Percentiles rank a stretch among this genome's conserved stretches.
These are phyloP conservation scores for Limnanthes douglasii DNA, from an alignment of 345 rosid genomes.

Conservation along the genomic window DNA sequence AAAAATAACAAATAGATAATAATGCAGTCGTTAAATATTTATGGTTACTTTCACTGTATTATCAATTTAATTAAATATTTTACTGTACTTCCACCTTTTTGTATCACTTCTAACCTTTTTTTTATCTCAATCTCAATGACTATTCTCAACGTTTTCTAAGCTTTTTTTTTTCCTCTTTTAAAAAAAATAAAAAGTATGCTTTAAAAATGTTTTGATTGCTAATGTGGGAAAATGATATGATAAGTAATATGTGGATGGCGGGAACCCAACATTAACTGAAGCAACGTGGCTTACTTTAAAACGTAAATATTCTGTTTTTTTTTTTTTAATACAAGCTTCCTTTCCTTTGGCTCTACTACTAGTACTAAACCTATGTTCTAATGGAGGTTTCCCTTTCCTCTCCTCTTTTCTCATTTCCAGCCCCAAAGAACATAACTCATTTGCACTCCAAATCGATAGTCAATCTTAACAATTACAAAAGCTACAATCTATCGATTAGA, in stretches of 20 bases:
- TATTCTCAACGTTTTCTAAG: too few species aligned
- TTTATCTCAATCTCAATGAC: too few species aligned
- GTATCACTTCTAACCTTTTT: too few species aligned
- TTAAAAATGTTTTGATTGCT: too few species aligned
- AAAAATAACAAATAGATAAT: too few species aligned
- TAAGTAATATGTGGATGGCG: slow-evolving; percentile 31
- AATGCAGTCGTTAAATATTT: too few species aligned
- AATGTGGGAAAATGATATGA: too few species aligned
- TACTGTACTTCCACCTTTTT: too few species aligned
- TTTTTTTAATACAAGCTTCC: not conserved
- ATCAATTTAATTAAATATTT: too few species aligned
- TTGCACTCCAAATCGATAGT: slow-evolving; percentile 13
- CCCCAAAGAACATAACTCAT: slow-evolving; percentile 6
- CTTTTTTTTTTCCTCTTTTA: too few species aligned
- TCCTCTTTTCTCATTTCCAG: slow-evolving; percentile 9
- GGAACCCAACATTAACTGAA: slow-evolving; percentile 12
- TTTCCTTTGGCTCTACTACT: not conserved
- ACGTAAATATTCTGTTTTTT: not conserved
- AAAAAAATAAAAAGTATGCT: too few species aligned
- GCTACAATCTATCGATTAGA: slow-evolving; percentile 4
- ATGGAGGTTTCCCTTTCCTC: slow-evolving; percentile 30
- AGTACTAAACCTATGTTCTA: not conserved
- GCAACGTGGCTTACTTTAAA: slow-evolving; percentile 27
- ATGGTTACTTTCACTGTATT: too few species aligned
- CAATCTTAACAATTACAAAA: slow-evolving; percentile 3